Conservation (phyloP, 306 rosid species). For the Fragaria vesca region DNA sequence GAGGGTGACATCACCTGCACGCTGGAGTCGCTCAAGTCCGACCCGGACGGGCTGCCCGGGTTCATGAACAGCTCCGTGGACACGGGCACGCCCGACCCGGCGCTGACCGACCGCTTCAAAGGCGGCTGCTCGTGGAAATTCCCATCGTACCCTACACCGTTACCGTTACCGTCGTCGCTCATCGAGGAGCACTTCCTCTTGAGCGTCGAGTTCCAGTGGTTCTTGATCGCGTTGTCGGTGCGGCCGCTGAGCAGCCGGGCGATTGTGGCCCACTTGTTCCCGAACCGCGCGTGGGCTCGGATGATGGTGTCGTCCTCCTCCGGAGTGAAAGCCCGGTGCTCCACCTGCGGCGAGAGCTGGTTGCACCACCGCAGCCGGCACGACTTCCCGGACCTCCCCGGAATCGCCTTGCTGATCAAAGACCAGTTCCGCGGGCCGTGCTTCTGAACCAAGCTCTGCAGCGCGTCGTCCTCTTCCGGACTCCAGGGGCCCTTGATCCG, state of each 20-base stretch:
- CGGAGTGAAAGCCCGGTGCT: conserved; percentile 78
- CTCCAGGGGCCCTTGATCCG: conserved; percentile 99
- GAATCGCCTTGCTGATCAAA: conserved; percentile 76
- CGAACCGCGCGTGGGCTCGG: conserved; percentile 89
- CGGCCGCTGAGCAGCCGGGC: conserved; percentile 85
- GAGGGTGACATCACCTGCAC: conserved; percentile 45
- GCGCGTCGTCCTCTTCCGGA: conserved; percentile 88
- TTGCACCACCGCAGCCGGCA: conserved; percentile 97
- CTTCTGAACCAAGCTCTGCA: conserved; percentile 69
- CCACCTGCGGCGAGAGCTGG: conserved; percentile 95
- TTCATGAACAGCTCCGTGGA: conserved; percentile 61
- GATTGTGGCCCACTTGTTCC: conserved; percentile 97
- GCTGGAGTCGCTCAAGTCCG: conserved; percentile 89
- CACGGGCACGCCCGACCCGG: conserved; percentile 68
- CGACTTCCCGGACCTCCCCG: conserved; percentile 90
- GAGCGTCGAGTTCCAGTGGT: conserved; percentile 97
- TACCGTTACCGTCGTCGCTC: conserved; percentile 23
- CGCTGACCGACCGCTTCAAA: conserved; percentile 63
- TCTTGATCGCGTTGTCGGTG: conserved; percentile 95
- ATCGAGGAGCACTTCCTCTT: conserved; percentile 70
- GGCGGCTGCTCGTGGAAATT: conserved; percentile 40
- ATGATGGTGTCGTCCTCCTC: conserved; percentile 90
- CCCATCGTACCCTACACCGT: conserved; percentile 5
- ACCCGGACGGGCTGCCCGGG: conserved; percentile 83
- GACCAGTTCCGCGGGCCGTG: conserved; percentile 96